A percentile compares a stretch with the other conserved stretches of the same genome.
These are phyloP conservation scores for Pedinophyceae sp. DNA, from an alignment of 139 green algal species.

Conservation along the genomic window DNA sequence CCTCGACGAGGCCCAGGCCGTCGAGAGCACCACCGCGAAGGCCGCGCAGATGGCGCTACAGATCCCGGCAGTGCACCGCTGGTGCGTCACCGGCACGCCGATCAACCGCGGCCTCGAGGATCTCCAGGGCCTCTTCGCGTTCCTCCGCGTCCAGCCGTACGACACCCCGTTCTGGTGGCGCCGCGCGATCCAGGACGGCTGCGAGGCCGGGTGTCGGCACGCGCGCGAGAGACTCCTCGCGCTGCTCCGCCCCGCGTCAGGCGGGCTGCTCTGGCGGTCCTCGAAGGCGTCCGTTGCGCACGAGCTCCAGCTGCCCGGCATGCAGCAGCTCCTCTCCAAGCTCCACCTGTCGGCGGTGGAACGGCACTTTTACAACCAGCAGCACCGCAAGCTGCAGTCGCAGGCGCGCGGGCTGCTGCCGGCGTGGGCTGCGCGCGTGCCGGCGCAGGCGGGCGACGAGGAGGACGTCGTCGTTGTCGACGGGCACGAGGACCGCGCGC, in stretches of 20 bases:
- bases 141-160: constrained; percentile 46
- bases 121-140: constrained; percentile 66
- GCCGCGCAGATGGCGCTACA: constrained; percentile 60
- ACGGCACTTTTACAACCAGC: constrained; percentile 64
- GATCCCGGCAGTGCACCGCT: constrained; percentile 26
- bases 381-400: constrained; percentile 30
- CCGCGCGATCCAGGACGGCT: constrained; percentile 29
- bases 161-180: constrained; percentile 37
- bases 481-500: constrained; percentile 11
- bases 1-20: constrained; percentile 85
- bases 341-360: background rate
- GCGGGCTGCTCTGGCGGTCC: constrained; percentile 74
- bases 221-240: constrained; percentile 14
- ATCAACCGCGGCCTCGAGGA: constrained; percentile 67
- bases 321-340: constrained; percentile 31
- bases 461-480: background rate
- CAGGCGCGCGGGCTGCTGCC: constrained; percentile 31
- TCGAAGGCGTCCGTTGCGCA: constrained; percentile 53
- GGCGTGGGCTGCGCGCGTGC: background rate
- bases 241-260: constrained; percentile 23
- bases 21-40: constrained; percentile 49
- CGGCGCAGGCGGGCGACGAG: too few relatives aligned
- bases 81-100: constrained; percentile 68
- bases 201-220: constrained; percentile 21
- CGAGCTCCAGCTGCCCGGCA: constrained; percentile 61